phyloP scores from a whole-genome alignment of 1,139 yeast genomes.

The Pichia sp. region DNA sequence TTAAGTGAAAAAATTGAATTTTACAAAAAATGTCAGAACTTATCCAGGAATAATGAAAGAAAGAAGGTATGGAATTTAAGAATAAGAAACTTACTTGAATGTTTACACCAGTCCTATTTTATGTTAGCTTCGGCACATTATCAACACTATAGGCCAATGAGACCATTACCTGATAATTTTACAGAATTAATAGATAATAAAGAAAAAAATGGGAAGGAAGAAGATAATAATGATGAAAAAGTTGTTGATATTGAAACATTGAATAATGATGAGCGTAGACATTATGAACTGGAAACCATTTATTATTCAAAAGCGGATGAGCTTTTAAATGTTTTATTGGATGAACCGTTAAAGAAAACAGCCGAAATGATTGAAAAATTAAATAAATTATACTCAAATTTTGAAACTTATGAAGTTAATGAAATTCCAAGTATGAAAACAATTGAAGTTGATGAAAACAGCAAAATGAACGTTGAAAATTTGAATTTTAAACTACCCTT shows the following conservation, averaged over 20 bases:
- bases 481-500: neutral
- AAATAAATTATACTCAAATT: constrained; percentile 8
- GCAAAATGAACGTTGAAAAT: neutral
- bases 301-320: constrained; percentile 27
- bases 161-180: constrained; percentile 25
- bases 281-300: constrained; percentile 22
- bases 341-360: constrained; percentile 25
- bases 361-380: constrained; percentile 20
- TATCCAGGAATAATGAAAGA: constrained; percentile 13
- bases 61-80: constrained; percentile 19
- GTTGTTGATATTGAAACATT: constrained; percentile 16
- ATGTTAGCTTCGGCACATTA: constrained; percentile 77
- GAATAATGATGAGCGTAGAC: constrained; percentile 11
- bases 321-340: constrained; percentile 21
- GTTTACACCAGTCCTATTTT: constrained; percentile 70
- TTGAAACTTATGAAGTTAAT: constrained; percentile 7
- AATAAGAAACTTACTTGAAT: constrained; percentile 47
- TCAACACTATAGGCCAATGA: constrained; percentile 48
- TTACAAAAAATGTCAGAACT: constrained; percentile 6
- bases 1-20: constrained; percentile 30
- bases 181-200: constrained; percentile 17
- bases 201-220: constrained; percentile 15
- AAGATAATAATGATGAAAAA: constrained; percentile 31
- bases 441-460: neutral
- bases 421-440: constrained; percentile 3